Base-by-base conservation (phyloP, 805 yeast species). In the Sugiyamaella americana region DNA sequence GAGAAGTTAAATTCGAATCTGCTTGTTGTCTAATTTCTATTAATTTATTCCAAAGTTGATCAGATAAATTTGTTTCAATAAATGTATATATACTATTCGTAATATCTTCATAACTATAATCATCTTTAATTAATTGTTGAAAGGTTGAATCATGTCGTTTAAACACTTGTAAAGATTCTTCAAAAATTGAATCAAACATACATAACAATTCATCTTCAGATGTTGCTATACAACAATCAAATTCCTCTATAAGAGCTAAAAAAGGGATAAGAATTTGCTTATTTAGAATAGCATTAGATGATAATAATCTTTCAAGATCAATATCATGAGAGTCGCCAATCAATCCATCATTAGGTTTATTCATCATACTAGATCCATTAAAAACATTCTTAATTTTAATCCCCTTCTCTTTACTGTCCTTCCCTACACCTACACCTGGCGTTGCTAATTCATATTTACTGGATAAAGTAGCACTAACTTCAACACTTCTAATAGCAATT, bases 51-150 rank as follows among this genome's bases (percentile, higher is more conserved):
- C 95, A 85, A 4, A 87, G 59, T 50, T 74, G 76, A 52, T 78
- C 84, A 56, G 79, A 83, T 26, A 87, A 61, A 47, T 80, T 79
- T 50, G 72, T 56, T 56, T 89, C 96, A 13, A 86, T 80, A 55
- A 86, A 86, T 46, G 78, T 79, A 55, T 80, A 82, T 1, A 87
- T 39, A 79, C 68, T 48, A 69, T 70, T 53, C 70, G 76, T 52
- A 79, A 63, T 44, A 20, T 64, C 68, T 1, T 58, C 63, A 5
- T 62, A 63, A 2, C 52, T 49, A n/a, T 62, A 46, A 17, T 51
- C 55, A 16, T 61, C 60, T 5, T 43, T 40, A 2, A 60, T 59
- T 47, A 64, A 49, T 2, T 54, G 35, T n/a, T 51, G 49, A 22
- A 62, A 52, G n/a, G 50, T 40, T 2, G 52, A 36, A 22, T 62